Conservation (phyloP, 2,329 filamentous ascomycete species). For the Ceratocystis huliohia region DNA sequence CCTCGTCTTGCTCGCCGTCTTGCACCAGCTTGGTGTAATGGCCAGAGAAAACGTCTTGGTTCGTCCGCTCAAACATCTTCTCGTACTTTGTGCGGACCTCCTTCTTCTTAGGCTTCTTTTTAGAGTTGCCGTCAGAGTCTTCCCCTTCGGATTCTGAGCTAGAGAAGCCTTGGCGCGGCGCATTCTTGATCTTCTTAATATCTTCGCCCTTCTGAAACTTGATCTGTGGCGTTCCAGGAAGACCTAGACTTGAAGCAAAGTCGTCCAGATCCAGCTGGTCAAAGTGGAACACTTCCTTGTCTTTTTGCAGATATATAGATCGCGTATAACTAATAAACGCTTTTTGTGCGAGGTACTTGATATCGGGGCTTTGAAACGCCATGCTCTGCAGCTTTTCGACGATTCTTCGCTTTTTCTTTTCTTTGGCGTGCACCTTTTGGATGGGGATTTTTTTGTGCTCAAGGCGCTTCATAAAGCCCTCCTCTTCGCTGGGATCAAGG, state of each 20-base stretch:
- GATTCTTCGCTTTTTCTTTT: conserved; percentile 81
- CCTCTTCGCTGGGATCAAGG: conserved; percentile 81
- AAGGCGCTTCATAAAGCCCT: conserved; percentile 75
- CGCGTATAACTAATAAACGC: conserved; percentile 84
- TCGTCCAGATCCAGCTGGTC: conserved; percentile 73
- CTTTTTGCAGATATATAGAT: conserved; percentile 75
- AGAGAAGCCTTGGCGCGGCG: conserved; percentile 54
- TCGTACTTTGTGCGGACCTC: conserved; percentile 89
- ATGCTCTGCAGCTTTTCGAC: conserved; percentile 78
- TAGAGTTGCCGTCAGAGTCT: conserved; percentile 34
- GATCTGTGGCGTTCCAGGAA: conserved; percentile 84
- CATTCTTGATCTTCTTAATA: conserved; percentile 77
- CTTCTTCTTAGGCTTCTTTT: conserved; percentile 48
- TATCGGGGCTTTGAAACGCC: conserved; percentile 85
- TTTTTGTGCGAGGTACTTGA: conserved; percentile 94
- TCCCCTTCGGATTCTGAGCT: conserved; percentile 45
- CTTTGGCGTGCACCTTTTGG: conserved; percentile 70
- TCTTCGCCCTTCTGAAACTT: conserved; percentile 87
- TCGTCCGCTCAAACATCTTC: conserved; percentile 92
- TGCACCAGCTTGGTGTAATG: conserved; percentile 82
- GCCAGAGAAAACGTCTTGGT: conserved; percentile 87
- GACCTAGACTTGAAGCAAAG: conserved; percentile 70
- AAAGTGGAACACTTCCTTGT: conserved; percentile 83
- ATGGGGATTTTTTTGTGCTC: conserved; percentile 85
- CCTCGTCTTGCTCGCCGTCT: conserved; percentile 44